Evolutionary conservation across 2,329 filamentous ascomycete species (phyloP).

Genomic region (Fusarium decemcellulare): DNA sequence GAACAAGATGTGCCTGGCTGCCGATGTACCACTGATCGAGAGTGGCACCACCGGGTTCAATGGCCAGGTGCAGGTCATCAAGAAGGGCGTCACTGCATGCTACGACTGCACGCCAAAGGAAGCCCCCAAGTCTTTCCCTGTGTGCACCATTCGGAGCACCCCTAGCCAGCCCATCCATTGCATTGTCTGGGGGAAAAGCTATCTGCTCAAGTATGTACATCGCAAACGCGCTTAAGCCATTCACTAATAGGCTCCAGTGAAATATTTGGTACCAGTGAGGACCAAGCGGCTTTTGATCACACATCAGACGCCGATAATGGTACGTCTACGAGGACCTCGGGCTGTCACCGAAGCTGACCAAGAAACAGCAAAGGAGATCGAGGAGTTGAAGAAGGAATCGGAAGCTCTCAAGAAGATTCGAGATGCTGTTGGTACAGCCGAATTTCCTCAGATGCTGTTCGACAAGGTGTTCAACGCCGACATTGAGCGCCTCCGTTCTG

Average conservation of each 20-base stretch:
- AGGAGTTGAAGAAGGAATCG: slow-evolving; percentile 87
- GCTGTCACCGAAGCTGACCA: slow-evolving; percentile 16
- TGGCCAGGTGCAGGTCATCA: slow-evolving; percentile 97
- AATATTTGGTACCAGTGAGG: slow-evolving; percentile 92
- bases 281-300: slow-evolving; percentile 85
- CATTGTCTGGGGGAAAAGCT: slow-evolving; percentile 99
- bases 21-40: slow-evolving; percentile 91
- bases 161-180: slow-evolving; percentile 98
- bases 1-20: slow-evolving; percentile 96
- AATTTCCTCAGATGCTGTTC: slow-evolving; percentile 86
- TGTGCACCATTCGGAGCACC: slow-evolving; percentile 97
- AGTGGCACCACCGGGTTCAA: slow-evolving; percentile 98
- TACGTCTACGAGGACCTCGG: slow-evolving; percentile 48
- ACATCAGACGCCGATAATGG: slow-evolving; percentile 86
- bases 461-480: slow-evolving; percentile 94
- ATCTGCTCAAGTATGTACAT: slow-evolving; percentile 79
- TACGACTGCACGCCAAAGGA: slow-evolving; percentile 96
- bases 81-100: slow-evolving; percentile 91
- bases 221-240: slow-evolving; percentile 6
- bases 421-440: slow-evolving; percentile 81
- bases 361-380: slow-evolving; percentile 78
- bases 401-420: slow-evolving; percentile 87
- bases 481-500: slow-evolving; percentile 83
- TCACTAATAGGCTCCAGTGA: slow-evolving; percentile 62
- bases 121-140: slow-evolving; percentile 91